These are phyloP conservation scores for Aphanomyces cochlioides DNA, from an alignment of 352 stramenopile genomes.

Conservation along the genomic window DNA sequence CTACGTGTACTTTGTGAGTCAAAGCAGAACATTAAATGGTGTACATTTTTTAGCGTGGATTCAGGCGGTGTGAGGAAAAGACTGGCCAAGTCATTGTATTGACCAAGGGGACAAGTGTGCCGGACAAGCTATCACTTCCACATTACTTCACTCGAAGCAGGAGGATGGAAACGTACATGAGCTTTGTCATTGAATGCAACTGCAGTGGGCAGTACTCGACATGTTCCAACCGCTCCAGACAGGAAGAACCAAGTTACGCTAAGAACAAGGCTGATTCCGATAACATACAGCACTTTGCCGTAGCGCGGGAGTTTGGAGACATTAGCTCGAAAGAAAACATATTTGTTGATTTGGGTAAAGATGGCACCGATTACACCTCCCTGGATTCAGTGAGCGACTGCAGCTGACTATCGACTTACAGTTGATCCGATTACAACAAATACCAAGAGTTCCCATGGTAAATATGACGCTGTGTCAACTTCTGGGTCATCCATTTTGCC, in stretches of 20 bases:
- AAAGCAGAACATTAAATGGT: slow-evolving; percentile 39
- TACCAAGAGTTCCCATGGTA: slow-evolving; percentile 23
- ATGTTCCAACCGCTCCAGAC: slow-evolving; percentile 4
- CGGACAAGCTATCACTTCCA: slow-evolving; percentile 44
- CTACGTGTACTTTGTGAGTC: slow-evolving; percentile 1
- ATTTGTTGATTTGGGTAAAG: slow-evolving; percentile 22
- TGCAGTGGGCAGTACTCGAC: slow-evolving; percentile 6
- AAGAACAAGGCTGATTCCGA: not conserved
- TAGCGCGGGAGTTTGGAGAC: not conserved
- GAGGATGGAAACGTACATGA: not conserved
- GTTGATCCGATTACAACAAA: slow-evolving; percentile 19
- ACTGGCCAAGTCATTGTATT: slow-evolving; percentile 90
- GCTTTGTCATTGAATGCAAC: slow-evolving; percentile 16
- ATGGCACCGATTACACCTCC: slow-evolving; percentile 13
- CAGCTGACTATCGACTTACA: not conserved
- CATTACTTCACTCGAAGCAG: not conserved
- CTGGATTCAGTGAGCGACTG: not conserved
- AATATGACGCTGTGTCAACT: slow-evolving; percentile 20
- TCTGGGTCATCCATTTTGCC: slow-evolving; percentile 23
- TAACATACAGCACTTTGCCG: slow-evolving; percentile 17
- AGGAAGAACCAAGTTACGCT: slow-evolving; percentile 22
- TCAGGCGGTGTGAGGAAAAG: slow-evolving; percentile 88
- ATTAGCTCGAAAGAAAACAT: not conserved
- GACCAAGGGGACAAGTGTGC: slow-evolving; percentile 59
- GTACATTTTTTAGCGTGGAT: slow-evolving; percentile 70